Evolutionary conservation across 2,329 filamentous ascomycete genomes (phyloP), one percentile per base, ranked within the genome.

Genomic region (Chaetomiaceae sp.): DNA sequence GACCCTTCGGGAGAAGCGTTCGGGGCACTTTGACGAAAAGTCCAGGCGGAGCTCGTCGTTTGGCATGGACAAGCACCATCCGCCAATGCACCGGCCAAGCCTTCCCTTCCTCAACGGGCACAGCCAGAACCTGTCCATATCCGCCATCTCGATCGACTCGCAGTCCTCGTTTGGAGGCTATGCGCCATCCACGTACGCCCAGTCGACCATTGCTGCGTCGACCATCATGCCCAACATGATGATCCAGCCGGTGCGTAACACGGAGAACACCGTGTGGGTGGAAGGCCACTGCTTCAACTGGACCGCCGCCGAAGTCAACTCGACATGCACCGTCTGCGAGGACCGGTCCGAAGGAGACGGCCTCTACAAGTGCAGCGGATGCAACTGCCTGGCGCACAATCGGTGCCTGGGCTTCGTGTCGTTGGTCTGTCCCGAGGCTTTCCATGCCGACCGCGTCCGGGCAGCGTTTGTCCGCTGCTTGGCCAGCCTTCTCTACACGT

Each of bases 11-110:
- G 94, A 97, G 72, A 99, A 97, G 75, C 83, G 92, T 47, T 97
- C 94, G 3, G 91, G 89, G 1, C 90, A 96, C 68, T 96, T 97
- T 62, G 88, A 94, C 64, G 83, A 79, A 37, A 63, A 59, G 60
- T 87, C 87, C n/a, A 83, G 91, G 55, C 83, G 92, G 60, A 96
- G 91, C 73, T 95, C 91, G n/a, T 95, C 91, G 1, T 95, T 96
- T 70, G 89, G 87, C 27, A 77, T 91, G 66, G 89, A 89, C 61
- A 85, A 84, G 67, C 80, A 84, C 61, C 79, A 78, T 34, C 82
- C 84, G 1, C 71, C 86, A 19, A 56, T 59, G 50, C 81, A 88
- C 61, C 79, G 87, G 38, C 86, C 88, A 5, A 89, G 82, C 67
- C 73, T 85, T 29, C 89, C 91, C 4, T 91, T 92, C 71, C 75